A percentile compares a stretch with the other conserved stretches of the same genome.
phyloP scores from a whole-genome alignment of 331 rosid species.

The Spiraea crenata region DNA sequence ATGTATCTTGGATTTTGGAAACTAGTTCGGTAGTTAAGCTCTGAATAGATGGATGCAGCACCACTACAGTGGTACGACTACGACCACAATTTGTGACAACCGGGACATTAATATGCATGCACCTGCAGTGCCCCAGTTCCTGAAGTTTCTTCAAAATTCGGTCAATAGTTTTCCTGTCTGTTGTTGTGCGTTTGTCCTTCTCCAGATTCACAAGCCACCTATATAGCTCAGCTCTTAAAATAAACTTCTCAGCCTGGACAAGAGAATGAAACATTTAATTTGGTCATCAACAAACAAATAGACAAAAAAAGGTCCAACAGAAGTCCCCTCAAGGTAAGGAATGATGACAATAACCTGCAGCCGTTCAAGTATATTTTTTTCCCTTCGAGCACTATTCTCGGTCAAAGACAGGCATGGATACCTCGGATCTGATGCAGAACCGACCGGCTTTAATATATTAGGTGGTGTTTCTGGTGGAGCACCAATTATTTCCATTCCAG shows the following conservation, averaged over 20 bases:
- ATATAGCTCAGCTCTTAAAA: constrained; percentile 65
- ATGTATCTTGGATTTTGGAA: constrained; percentile 68
- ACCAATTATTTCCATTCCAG: constrained; percentile 34
- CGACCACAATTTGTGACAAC: constrained; percentile 61
- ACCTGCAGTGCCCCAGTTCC: constrained; percentile 61
- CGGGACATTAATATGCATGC: constrained; percentile 59
- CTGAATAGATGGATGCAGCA: constrained; percentile 71
- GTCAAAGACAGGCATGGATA: constrained; percentile 48
- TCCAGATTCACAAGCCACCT: constrained; percentile 79
- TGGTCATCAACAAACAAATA: constrained; percentile 21
- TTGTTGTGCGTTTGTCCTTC: constrained; percentile 55
- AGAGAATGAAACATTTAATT: neutral
- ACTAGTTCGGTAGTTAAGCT: constrained; percentile 61
- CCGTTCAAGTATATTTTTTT: constrained; percentile 71
- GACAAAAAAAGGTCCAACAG: constrained; percentile 16
- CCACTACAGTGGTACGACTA: constrained; percentile 50
- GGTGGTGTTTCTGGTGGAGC: constrained; percentile 35
- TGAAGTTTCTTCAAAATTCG: constrained; percentile 72
- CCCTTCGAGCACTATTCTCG: constrained; percentile 55
- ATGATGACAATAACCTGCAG: constrained; percentile 56
- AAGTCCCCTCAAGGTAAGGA: constrained; percentile 4
- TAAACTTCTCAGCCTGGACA: constrained; percentile 68
- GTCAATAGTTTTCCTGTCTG: constrained; percentile 75
- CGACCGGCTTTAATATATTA: constrained; percentile 31
- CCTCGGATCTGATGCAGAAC: constrained; percentile 44